A percentile compares a stretch with the other conserved stretches of the same genome.
Evolutionary conservation across 768 basidiomycete species (phyloP).

Genomic region (Pisolithus albus): DNA sequence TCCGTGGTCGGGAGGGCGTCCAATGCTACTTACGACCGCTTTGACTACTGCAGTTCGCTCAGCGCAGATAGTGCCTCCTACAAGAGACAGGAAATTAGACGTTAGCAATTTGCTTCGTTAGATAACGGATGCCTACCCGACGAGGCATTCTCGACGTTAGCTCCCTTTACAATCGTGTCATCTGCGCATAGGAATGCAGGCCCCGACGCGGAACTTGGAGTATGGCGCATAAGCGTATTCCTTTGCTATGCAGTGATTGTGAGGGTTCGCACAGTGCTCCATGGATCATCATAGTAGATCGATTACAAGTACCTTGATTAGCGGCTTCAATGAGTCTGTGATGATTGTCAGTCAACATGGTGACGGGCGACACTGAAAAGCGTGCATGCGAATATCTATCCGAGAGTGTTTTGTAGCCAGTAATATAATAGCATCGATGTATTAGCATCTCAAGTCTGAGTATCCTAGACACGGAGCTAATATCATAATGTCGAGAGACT

Average conservation of each 20-base stretch:
- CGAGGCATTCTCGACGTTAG: conserved; percentile 86
- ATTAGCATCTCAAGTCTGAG: too few species aligned
- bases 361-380: neutral
- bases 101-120: neutral
- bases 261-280: neutral
- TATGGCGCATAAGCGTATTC: conserved; percentile 74
- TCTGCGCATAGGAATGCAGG: conserved; percentile 71
- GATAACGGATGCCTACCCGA: neutral
- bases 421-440: too few species aligned
- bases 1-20: neutral
- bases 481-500: too few species aligned
- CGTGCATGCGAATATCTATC: too few species aligned
- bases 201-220: conserved; percentile 90
- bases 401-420: too few species aligned
- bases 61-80: conserved; percentile 89
- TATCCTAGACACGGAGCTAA: too few species aligned
- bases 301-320: conserved; percentile 42
- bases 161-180: conserved; percentile 72
- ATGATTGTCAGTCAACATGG: conserved; percentile 35
- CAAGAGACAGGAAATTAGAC: neutral
- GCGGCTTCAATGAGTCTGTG: conserved; percentile 49
- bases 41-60: conserved; percentile 95
- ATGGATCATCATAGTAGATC: neutral
- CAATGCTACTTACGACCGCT: conserved; percentile 59
- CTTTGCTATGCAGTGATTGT: conserved; percentile 42